phyloP scores from a whole-genome alignment of 768 basidiomycete species.

The Xerocomellus dryophilus region DNA sequence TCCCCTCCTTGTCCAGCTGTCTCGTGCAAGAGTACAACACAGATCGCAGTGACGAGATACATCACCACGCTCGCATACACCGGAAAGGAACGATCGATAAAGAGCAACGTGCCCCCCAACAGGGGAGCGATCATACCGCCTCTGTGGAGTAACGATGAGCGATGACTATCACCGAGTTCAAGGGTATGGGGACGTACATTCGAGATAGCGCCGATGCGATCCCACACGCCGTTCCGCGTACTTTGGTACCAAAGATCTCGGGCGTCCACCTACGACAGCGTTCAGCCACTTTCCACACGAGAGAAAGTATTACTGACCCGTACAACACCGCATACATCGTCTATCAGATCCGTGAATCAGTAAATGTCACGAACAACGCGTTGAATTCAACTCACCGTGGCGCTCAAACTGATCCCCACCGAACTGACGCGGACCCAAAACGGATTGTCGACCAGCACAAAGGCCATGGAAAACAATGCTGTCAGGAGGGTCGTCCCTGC shows the following conservation, averaged over 20 bases:
- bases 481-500: conserved; percentile 75
- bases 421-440: conserved; percentile 64
- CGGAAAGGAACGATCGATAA: conserved; percentile 64
- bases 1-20: conserved; percentile 38
- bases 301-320: conserved; percentile 36
- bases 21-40: conserved; percentile 59
- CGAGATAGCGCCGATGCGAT: conserved; percentile 83
- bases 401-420: conserved; percentile 73
- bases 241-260: conserved; percentile 80
- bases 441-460: conserved; percentile 55
- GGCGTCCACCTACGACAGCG: conserved; percentile 61
- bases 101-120: conserved; percentile 68
- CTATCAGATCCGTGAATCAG: conserved; percentile 31
- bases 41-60: conserved; percentile 61
- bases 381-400: conserved; percentile 41
- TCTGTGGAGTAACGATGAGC: conserved; percentile 36
- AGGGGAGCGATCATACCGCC: conserved; percentile 89
- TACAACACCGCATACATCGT: conserved; percentile 88
- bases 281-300: neutral
- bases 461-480: conserved; percentile 67
- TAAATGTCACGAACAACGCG: neutral
- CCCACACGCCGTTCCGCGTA: conserved; percentile 86
- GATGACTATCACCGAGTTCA: too few species aligned
- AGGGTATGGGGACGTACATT: conserved; percentile 53
- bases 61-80: conserved; percentile 71